phyloP scores from a whole-genome alignment of 2,329 filamentous ascomycete species.

The Colletotrichum melonis region DNA sequence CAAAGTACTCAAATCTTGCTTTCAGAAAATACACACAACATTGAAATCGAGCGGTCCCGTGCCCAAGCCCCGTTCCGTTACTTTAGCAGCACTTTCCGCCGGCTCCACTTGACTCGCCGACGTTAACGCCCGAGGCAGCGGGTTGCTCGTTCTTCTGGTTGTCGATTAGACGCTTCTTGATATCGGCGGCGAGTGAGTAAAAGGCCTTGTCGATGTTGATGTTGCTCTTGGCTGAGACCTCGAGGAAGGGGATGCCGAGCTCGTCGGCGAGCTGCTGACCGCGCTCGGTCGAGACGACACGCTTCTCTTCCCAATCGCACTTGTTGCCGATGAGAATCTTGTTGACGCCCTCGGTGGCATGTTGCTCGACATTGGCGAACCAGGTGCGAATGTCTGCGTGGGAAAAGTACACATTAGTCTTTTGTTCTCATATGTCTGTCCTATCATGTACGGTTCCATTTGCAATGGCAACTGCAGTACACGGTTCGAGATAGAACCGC shows the following conservation, averaged over 20 bases:
- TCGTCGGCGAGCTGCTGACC: constrained; percentile 95
- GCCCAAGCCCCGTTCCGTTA: neutral
- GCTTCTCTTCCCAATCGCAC: constrained; percentile 99
- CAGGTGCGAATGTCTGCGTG: constrained; percentile 93
- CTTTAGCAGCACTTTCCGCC: constrained; percentile 82
- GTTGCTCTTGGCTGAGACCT: constrained; percentile 98
- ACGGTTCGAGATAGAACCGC: neutral
- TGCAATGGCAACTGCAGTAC: neutral
- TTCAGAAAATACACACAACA: constrained; percentile 1
- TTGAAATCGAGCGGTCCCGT: neutral
- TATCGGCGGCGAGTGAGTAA: constrained; percentile 92
- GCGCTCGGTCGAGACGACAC: constrained; percentile 90
- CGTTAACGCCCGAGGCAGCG: constrained; percentile 70
- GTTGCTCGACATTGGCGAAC: constrained; percentile 99
- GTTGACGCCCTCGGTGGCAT: constrained; percentile 98
- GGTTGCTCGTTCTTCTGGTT: constrained; percentile 81
- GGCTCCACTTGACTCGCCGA: constrained; percentile 70
- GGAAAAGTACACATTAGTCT: constrained; percentile 38
- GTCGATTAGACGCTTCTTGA: constrained; percentile 98
- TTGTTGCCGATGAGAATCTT: constrained; percentile 99
- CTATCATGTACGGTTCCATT: neutral
- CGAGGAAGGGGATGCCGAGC: constrained; percentile 96
- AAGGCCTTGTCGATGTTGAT: constrained; percentile 99
- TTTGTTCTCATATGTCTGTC: constrained; percentile 10
- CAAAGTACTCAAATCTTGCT: constrained; percentile 19